Conservation (phyloP, 1,139 yeast genomes). For the Saccharomyces hybrid region DNA sequence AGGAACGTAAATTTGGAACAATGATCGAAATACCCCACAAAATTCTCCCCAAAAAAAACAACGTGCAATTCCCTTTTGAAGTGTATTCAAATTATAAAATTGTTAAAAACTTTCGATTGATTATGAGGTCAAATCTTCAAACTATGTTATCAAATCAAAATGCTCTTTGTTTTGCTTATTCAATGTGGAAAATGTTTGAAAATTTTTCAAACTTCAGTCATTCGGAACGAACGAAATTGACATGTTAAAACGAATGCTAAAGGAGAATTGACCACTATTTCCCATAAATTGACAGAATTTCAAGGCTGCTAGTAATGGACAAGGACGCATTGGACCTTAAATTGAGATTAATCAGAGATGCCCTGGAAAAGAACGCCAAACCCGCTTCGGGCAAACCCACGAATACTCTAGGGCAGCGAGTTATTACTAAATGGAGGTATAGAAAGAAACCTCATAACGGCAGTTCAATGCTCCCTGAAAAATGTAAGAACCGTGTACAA, state of each 20-base stretch:
- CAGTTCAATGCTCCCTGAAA: neutral
- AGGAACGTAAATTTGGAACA: neutral
- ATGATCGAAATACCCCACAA: neutral
- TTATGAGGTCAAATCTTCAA: neutral
- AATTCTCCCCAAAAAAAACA: neutral
- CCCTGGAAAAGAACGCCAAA: neutral
- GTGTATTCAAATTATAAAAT: neutral
- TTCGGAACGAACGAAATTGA: neutral
- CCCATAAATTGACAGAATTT: neutral
- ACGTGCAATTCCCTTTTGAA: neutral
- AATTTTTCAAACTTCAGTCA: neutral
- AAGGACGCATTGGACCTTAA: neutral
- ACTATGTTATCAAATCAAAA: neutral
- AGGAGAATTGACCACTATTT: neutral
- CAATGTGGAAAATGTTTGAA: neutral
- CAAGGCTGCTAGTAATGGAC: neutral
- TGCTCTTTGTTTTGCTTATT: neutral
- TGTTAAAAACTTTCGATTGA: neutral
- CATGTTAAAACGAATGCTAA: neutral
- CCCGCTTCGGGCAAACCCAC: neutral
- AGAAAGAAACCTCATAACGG: neutral
- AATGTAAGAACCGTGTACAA: slow-evolving; percentile 2
- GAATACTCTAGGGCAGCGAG: neutral
- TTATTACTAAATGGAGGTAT: slow-evolving; percentile 4
- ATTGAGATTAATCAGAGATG: neutral